Evolutionary conservation across 176 grass and related monocot genomes (phyloP).

Genomic region (sorghum (Sorghum bicolor)): DNA sequence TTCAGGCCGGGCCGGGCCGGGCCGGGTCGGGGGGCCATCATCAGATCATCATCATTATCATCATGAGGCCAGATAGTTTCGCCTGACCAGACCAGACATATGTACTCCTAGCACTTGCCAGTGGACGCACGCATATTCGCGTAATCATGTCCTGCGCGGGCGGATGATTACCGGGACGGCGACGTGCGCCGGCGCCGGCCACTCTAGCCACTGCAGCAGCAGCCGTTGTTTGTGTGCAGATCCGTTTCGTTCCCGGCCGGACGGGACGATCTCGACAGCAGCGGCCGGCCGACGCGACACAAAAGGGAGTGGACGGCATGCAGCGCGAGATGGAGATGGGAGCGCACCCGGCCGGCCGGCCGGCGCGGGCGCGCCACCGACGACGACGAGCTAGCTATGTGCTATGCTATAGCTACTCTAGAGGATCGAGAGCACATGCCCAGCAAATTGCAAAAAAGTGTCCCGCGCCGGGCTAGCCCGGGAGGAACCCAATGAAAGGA

Average conservation of each 20-base stretch:
- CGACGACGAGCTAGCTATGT: background rate
- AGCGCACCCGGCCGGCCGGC: no score
- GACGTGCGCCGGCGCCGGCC: background rate
- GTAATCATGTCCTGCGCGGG: constrained; percentile 5
- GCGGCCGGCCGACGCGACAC: no score
- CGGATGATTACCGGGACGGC: constrained; percentile 34
- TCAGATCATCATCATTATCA: background rate
- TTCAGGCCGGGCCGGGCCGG: no score
- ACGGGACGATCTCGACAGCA: no score
- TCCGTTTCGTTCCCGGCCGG: no score
- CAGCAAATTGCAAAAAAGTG: constrained; percentile 16
- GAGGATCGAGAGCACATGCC: background rate
- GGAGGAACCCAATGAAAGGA: constrained; percentile 19
- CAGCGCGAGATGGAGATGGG: background rate
- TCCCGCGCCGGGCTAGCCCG: background rate
- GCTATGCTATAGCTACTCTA: background rate
- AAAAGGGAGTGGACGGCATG: constrained; percentile 41
- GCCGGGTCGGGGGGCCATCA: no score
- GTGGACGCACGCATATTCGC: background rate
- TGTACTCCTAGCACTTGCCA: background rate
- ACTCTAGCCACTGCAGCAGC: background rate
- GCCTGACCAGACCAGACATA: background rate
- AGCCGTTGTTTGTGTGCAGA: background rate
- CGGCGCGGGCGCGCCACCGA: background rate
- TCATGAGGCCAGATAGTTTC: background rate